Evolutionary conservation across 345 rosid genomes (phyloP).

Genomic region (Eucalyptus decipiens): DNA sequence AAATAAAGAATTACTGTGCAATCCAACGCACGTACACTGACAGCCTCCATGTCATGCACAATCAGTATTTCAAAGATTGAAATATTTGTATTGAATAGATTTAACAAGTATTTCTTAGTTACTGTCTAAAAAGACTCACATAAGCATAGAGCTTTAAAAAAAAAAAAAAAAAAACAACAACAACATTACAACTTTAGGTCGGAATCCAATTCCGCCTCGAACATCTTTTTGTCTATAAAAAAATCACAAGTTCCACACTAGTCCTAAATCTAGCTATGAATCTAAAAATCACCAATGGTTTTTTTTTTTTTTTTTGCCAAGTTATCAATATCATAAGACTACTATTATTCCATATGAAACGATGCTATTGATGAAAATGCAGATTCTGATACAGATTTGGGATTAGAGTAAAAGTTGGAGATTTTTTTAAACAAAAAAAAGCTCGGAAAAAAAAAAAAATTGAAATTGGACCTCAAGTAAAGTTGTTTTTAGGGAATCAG

Average conservation of each 20-base stretch:
- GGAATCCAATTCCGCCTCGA: neutral
- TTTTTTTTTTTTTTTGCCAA: neutral
- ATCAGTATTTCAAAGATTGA: neutral
- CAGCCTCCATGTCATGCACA: neutral
- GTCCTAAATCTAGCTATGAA: neutral
- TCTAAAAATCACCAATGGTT: neutral
- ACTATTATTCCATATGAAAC: accelerated
- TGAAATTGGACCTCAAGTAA: neutral
- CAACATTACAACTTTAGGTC: neutral
- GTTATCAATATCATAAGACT: accelerated
- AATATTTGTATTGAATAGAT: neutral
- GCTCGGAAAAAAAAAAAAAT: accelerated
- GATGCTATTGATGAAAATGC: neutral
- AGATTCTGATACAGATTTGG: accelerated
- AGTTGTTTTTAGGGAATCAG: neutral
- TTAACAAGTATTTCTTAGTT: neutral
- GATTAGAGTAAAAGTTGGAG: neutral
- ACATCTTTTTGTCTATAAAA: neutral
- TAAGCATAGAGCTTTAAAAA: neutral
- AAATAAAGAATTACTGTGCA: neutral
- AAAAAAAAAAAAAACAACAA: neutral
- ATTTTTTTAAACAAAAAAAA: neutral
- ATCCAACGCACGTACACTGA: neutral
- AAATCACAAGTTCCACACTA: neutral
- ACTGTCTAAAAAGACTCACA: neutral